Percentiles rank a stretch among this genome's conserved stretches.
phyloP scores from a whole-genome alignment of 495 filamentous ascomycete genomes.

The Aspergillus nanangensis region DNA sequence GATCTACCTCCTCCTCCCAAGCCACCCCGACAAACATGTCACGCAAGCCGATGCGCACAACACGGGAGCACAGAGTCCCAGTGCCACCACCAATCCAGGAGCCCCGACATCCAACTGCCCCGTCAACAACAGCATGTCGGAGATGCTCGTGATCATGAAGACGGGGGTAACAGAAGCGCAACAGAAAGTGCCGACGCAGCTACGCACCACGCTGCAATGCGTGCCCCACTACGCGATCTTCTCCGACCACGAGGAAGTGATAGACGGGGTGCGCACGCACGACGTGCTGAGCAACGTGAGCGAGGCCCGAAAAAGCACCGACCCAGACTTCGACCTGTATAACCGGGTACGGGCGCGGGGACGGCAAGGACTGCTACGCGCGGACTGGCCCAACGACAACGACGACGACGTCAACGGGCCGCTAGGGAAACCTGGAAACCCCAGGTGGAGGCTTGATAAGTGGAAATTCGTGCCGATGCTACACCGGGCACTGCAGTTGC shows the following conservation, averaged over 20 bases:
- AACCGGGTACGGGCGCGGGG: conserved; percentile 34
- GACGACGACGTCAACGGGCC: conserved; percentile 31
- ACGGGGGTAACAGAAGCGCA: conserved; percentile 38
- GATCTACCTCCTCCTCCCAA: neutral
- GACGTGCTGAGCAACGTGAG: conserved; percentile 39
- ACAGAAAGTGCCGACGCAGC: conserved; percentile 34
- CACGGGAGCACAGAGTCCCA: no score
- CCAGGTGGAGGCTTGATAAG: conserved; percentile 60
- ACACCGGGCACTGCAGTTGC: conserved; percentile 47
- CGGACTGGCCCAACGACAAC: conserved; percentile 24
- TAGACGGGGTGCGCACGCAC: conserved; percentile 31
- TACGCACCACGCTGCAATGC: conserved; percentile 36
- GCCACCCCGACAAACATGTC: no score
- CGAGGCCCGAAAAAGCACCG: conserved; percentile 23
- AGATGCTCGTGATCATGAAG: conserved; percentile 39
- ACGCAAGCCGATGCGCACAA: no score
- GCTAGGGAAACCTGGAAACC: conserved; percentile 31
- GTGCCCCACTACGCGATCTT: conserved; percentile 40
- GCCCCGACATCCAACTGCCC: no score
- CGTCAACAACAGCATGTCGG: no score
- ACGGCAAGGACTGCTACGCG: conserved; percentile 25
- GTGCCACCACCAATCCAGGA: no score
- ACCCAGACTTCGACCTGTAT: conserved; percentile 41
- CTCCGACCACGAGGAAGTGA: conserved; percentile 43
- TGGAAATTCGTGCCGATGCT: conserved; percentile 66